These are phyloP conservation scores for Populus trichocarpa DNA, from an alignment of 441 rosid species.

Conservation along the genomic window DNA sequence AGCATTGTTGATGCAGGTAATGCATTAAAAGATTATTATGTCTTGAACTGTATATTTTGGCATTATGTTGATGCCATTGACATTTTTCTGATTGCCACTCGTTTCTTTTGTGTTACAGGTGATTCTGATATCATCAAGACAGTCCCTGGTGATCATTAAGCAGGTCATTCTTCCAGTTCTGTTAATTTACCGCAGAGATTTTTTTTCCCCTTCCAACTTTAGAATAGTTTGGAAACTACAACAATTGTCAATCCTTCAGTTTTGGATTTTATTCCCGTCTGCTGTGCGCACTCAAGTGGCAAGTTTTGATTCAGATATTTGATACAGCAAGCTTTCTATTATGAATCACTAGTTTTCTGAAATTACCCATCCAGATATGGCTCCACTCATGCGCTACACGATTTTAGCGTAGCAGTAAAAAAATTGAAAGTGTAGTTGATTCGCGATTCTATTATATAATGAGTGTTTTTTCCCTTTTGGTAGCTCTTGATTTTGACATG, in stretches of 20 bases:
- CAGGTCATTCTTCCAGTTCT: not conserved
- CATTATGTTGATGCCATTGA: not conserved
- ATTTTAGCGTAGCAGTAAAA: not conserved
- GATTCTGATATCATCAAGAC: constrained; percentile 75
- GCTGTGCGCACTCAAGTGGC: not conserved
- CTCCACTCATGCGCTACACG: not conserved
- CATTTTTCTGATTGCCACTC: not conserved
- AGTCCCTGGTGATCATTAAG: constrained; percentile 51
- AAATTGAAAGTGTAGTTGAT: not conserved
- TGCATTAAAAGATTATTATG: not conserved
- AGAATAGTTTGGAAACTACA: not conserved
- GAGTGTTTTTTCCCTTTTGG: not conserved
- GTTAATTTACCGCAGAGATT: not conserved
- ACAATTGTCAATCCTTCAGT: not conserved
- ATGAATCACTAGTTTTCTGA: not conserved
- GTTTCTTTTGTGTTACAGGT: constrained; percentile 28
- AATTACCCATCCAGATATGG: not conserved
- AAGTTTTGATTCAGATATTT: not conserved
- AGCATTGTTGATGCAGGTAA: constrained; percentile 34
- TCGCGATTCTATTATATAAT: not conserved
- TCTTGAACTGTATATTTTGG: not conserved
- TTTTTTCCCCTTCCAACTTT: not conserved
- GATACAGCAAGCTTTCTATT: not conserved
- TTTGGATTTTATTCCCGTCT: not conserved
- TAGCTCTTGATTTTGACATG: not conserved